Percentiles rank a stretch among this genome's conserved stretches.
Evolutionary conservation across 2,329 filamentous ascomycete genomes (phyloP).

Genomic region (Xylaria sp.): DNA sequence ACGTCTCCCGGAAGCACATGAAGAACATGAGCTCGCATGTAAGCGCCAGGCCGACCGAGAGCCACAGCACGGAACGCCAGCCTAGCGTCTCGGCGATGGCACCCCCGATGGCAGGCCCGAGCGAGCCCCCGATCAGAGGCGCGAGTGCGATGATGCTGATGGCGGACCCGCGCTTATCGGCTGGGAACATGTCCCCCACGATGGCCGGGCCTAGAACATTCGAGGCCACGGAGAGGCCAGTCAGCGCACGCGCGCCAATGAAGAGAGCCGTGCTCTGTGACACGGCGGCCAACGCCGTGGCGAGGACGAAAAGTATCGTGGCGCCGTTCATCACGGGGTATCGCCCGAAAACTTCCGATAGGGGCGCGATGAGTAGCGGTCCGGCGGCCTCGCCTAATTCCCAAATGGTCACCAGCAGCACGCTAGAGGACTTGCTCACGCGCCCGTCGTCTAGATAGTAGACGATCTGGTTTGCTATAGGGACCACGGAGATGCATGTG

Average conservation of each 20-base stretch:
- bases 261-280: slow-evolving; percentile 59
- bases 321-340: slow-evolving; percentile 64
- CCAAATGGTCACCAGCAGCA: slow-evolving; percentile 77
- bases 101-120: slow-evolving; percentile 67
- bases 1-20: slow-evolving; percentile 68
- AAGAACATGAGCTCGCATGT: slow-evolving; percentile 64
- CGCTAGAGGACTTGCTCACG: slow-evolving; percentile 59
- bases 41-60: slow-evolving; percentile 59
- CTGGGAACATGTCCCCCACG: slow-evolving; percentile 70
- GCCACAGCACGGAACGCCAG: slow-evolving; percentile 66
- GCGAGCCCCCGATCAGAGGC: slow-evolving; percentile 66
- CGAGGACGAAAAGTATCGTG: slow-evolving; percentile 62
- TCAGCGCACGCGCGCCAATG: slow-evolving; percentile 65
- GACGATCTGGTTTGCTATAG: slow-evolving; percentile 63
- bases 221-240: slow-evolving; percentile 71
- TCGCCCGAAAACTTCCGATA: slow-evolving; percentile 70
- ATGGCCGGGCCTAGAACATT: slow-evolving; percentile 73
- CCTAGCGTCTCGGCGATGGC: slow-evolving; percentile 65
- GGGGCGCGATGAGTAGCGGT: slow-evolving; percentile 69
- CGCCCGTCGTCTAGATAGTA: slow-evolving; percentile 56
- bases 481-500: slow-evolving; percentile 67
- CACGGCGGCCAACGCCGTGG: slow-evolving; percentile 61
- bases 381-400: slow-evolving; percentile 74
- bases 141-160: slow-evolving; percentile 69
- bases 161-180: slow-evolving; percentile 67